Base-by-base conservation (phyloP, 768 basidiomycete species). In the Bullera alba region DNA sequence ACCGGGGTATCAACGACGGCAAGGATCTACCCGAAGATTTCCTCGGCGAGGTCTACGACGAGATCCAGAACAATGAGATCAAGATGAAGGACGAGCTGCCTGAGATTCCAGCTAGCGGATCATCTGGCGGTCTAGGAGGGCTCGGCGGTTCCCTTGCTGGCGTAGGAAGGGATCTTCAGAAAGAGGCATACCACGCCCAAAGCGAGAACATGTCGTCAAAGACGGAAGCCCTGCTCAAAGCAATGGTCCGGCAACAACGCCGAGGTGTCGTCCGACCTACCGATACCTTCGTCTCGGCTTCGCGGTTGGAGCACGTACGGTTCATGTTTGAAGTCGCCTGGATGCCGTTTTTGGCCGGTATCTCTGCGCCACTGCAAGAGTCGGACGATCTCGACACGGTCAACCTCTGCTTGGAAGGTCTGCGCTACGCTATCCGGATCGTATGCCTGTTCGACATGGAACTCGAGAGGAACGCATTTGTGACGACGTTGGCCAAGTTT, bases 241-340 rank as follows among this genome's bases (percentile, higher is more conserved):
- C 90, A 0, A 80, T 97, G 78, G 86, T 90, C 78, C 83, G 86
- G 27, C 81, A 88, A 23, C 92, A 96, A 67, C 87, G 85, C 60
- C 82, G 75, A n/a, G 73, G 84, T 21, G 80, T 56, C 10, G 49
- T 83, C 6, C 86, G 82, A 70, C 73, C 76, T 4, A 80, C 78
- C 22, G 89, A 95, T 56, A 87, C 93, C 55, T 99, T 90, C 75
- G 95, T 92, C 75, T 89, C 87, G 56, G 95, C 95, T 1, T 95
- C 89, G 0, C 87, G 96, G 65, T 88, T 91, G 55, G 82, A 96
- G 50, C 95, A 99, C 69, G 93, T 97, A 54, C 81, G 83, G 30
- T 93, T 95, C 17, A 99, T 99, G 95, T 95, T 99, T 62, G 93
- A 97, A 73, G 92, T 96, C 5, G 92, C 90, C 19, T 99, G 95